These are phyloP conservation scores for Geosmithia putterillii DNA, from an alignment of 2,329 filamentous ascomycete species.

Conservation along the genomic window DNA sequence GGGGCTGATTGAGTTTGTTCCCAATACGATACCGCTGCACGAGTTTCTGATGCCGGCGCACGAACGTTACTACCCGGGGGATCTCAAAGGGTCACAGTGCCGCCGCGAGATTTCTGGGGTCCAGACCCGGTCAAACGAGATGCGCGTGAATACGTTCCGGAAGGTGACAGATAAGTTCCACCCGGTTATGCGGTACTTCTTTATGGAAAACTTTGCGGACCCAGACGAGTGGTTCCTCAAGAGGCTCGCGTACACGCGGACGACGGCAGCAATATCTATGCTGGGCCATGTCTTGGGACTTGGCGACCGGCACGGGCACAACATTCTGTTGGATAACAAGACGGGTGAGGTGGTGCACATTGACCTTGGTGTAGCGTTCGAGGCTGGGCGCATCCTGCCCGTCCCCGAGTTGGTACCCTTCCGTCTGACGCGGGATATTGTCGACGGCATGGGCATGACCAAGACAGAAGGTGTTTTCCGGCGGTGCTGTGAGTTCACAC, in stretches of 20 bases:
- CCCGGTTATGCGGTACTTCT: constrained; percentile 93
- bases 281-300: constrained; percentile 86
- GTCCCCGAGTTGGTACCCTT: constrained; percentile 96
- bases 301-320: constrained; percentile 90
- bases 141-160: constrained; percentile 62
- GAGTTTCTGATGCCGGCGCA: constrained; percentile 90
- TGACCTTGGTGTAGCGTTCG: constrained; percentile 92
- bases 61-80: constrained; percentile 71
- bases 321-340: constrained; percentile 82
- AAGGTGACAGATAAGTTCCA: constrained; percentile 73
- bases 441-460: constrained; percentile 94
- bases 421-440: constrained; percentile 82
- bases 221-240: constrained; percentile 94
- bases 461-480: constrained; percentile 94
- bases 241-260: constrained; percentile 81
- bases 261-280: constrained; percentile 89
- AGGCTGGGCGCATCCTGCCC: constrained; percentile 87
- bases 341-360: constrained; percentile 95
- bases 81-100: constrained; percentile 64
- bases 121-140: constrained; percentile 56
- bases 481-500: constrained; percentile 94
- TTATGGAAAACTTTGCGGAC: constrained; percentile 86
- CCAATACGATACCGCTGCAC: constrained; percentile 82
- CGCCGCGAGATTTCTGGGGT: constrained; percentile 68
- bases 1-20: constrained; percentile 94